A percentile compares a stretch with the other conserved stretches of the same genome.
phyloP scores from a whole-genome alignment of 169 alveolate genomes.

The Amoebophrya sp. region DNA sequence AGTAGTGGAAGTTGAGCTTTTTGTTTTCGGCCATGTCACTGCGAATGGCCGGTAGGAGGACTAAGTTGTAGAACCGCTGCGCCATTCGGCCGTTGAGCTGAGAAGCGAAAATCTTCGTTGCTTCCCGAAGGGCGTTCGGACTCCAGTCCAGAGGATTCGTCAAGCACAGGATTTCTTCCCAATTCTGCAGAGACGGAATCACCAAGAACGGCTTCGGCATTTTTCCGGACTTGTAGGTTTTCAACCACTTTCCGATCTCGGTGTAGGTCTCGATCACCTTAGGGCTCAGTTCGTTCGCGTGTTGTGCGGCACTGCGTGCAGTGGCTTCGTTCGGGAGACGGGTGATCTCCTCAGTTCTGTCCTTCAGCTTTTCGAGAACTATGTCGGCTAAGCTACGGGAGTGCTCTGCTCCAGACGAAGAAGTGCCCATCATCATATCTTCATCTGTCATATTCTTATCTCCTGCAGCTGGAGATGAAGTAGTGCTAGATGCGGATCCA shows the following conservation, averaged over 20 bases:
- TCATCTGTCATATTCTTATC: too few relatives aligned
- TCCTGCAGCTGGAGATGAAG: too few relatives aligned
- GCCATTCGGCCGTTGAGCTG: slow-evolving; percentile 58
- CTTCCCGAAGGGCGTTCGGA: slow-evolving; percentile 73
- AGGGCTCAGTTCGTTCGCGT: not conserved
- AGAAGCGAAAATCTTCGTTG: slow-evolving; percentile 70
- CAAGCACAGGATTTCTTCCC: slow-evolving; percentile 72
- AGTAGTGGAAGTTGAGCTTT: slow-evolving; percentile 74
- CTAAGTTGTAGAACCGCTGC: slow-evolving; percentile 52
- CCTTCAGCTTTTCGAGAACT: not conserved
- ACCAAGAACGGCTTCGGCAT: slow-evolving; percentile 77
- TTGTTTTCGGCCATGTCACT: slow-evolving; percentile 59
- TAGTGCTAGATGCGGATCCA: not conserved
- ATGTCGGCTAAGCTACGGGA: not conserved
- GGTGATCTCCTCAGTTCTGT: not conserved
- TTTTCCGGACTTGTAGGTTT: slow-evolving; percentile 71
- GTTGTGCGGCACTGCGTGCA: not conserved
- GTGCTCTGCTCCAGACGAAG: too few relatives aligned
- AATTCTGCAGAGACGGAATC: slow-evolving; percentile 72
- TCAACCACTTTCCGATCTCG: slow-evolving; percentile 57
- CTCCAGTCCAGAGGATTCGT: slow-evolving; percentile 82
- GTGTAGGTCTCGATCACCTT: slow-evolving; percentile 20
- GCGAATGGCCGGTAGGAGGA: slow-evolving; percentile 69
- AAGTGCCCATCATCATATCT: too few relatives aligned
- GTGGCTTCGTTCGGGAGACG: not conserved